Conservation (phyloP, 75 land plant genomes). For the Selaginella moellendorffii region DNA sequence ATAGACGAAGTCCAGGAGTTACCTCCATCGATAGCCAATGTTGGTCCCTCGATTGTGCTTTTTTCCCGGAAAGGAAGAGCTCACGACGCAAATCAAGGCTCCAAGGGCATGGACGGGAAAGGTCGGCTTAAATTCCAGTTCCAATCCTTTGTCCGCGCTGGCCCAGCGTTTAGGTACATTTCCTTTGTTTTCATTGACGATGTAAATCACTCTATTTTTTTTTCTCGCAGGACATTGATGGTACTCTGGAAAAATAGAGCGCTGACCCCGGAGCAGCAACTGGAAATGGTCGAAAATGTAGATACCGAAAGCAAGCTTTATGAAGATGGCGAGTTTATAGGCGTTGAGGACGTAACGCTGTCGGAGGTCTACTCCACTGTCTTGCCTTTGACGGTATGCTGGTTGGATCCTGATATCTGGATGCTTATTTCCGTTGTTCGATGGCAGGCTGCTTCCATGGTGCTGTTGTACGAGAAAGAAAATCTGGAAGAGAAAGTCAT, state of each 20-base stretch:
- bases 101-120: conserved; percentile 41
- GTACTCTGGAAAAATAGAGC: conserved; percentile 55
- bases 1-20: conserved; percentile 60
- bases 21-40: conserved; percentile 46
- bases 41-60: conserved; percentile 56
- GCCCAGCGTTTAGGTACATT: conserved; percentile 50
- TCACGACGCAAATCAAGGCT: conserved; percentile 62
- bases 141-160: conserved; percentile 66
- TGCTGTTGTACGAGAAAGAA: conserved; percentile 47
- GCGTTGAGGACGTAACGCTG: conserved; percentile 46
- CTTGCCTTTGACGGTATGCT: conserved; percentile 33
- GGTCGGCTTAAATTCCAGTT: conserved; percentile 78
- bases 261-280: conserved; percentile 33
- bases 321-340: conserved; percentile 18
- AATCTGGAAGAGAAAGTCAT: conserved; percentile 41
- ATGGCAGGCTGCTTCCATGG: conserved; percentile 13
- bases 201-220: no score
- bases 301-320: conserved; percentile 23
- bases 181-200: not conserved
- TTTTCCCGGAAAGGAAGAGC: conserved; percentile 56
- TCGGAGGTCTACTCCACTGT: conserved; percentile 31
- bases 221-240: conserved; percentile 65
- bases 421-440: not conserved
- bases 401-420: not conserved
- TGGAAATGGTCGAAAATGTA: conserved; percentile 33